A percentile compares a stretch with the other conserved stretches of the same genome.
These are phyloP conservation scores for Elymus sibiricus DNA, from an alignment of 176 grass and related monocot genomes.

Conservation along the genomic window DNA sequence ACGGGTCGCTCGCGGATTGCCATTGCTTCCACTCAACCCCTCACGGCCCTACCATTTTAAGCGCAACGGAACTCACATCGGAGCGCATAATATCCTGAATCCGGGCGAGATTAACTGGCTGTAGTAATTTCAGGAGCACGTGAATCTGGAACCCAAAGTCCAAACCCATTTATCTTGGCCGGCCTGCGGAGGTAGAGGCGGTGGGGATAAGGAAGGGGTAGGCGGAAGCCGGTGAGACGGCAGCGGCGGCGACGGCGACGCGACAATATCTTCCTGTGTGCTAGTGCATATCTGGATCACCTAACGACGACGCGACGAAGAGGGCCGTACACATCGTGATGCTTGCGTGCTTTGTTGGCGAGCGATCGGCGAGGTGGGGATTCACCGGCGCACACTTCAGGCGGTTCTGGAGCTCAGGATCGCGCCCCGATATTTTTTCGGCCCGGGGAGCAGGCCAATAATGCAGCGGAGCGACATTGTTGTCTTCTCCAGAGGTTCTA, in stretches of 20 bases:
- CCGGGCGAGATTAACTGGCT: not conserved
- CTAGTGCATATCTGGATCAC: not conserved
- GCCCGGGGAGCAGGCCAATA: not conserved
- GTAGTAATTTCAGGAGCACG: not conserved
- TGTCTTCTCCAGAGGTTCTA: not conserved
- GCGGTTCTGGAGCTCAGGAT: not conserved
- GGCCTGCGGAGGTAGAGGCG: not conserved
- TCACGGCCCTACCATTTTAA: not conserved
- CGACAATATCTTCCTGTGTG: constrained; percentile 14
- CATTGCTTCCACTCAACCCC: constrained; percentile 26
- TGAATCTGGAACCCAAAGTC: not conserved
- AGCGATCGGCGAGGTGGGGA: not conserved
- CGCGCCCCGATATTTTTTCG: not conserved
- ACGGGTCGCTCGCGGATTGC: not conserved
- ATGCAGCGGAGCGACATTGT: not conserved
- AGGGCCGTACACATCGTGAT: not conserved
- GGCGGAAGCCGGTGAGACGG: not conserved
- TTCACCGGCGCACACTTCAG: not conserved
- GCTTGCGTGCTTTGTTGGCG: not conserved
- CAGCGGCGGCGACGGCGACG: constrained; percentile 15
- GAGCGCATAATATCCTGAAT: not conserved
- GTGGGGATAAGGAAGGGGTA: not conserved
- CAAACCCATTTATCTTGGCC: not conserved
- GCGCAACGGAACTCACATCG: not conserved
- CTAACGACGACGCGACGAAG: not conserved